A percentile compares a stretch with the other conserved stretches of the same genome.
These are phyloP conservation scores for Borealophlyctis nickersoniae DNA, from an alignment of 192 early-diverging fungal species.

Conservation along the genomic window DNA sequence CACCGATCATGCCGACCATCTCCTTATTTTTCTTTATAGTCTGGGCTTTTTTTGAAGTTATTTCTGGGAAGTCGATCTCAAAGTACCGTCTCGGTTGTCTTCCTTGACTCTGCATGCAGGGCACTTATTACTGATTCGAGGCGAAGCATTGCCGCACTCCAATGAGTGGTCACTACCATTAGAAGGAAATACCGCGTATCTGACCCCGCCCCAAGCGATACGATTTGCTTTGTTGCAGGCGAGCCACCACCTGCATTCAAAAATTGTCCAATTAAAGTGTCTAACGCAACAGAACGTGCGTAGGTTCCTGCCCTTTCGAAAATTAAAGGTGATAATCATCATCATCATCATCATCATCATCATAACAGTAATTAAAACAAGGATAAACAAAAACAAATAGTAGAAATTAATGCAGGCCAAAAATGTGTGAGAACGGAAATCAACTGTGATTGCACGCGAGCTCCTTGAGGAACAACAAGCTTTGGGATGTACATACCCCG, in stretches of 20 bases:
- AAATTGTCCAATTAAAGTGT: constrained; percentile 66
- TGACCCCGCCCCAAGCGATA: constrained; percentile 84
- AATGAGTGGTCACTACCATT: constrained; percentile 45
- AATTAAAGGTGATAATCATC: not conserved
- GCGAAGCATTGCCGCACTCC: not conserved
- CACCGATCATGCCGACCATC: constrained; percentile 36
- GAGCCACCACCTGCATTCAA: constrained; percentile 27
- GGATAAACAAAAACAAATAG: too few species aligned
- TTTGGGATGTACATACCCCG: constrained; percentile 61
- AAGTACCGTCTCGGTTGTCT: constrained; percentile 58
- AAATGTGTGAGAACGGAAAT: too few species aligned
- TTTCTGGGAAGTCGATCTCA: constrained; percentile 92
- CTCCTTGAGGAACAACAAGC: too few species aligned
- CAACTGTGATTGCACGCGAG: too few species aligned
- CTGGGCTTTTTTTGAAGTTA: constrained; percentile 74
- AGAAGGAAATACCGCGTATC: constrained; percentile 89
- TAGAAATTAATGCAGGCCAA: too few species aligned
- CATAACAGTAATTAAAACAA: too few species aligned
- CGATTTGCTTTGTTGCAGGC: constrained; percentile 66
- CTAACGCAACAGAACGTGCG: constrained; percentile 66
- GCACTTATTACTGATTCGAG: not conserved
- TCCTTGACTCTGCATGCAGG: constrained; percentile 20
- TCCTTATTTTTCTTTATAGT: constrained; percentile 52
- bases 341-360: too few species aligned
- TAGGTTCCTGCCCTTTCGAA: constrained; percentile 60